A percentile compares a stretch with the other conserved stretches of the same genome.
Conservation (phyloP, 192 early-diverging fungal genomes). For the Haplosporangium gracile region DNA sequence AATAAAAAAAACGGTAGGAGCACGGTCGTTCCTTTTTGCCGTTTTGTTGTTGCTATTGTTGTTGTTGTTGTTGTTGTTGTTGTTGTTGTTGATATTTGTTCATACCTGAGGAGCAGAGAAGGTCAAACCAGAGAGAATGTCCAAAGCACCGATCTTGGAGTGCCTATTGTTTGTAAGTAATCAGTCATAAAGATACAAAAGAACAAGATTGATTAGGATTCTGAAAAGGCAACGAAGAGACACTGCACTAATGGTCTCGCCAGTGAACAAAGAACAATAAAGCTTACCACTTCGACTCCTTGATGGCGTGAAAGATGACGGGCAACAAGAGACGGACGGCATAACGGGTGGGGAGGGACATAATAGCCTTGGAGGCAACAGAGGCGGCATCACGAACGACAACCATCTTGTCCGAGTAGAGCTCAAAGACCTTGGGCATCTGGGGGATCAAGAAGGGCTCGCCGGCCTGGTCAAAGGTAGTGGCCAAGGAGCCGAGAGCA, state of each 20-base stretch:
- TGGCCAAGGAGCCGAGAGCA: slow-evolving; percentile 70
- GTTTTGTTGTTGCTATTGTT: not conserved
- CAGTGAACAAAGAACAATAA: slow-evolving; percentile 31
- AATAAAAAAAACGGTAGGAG: not conserved
- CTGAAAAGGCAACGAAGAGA: not conserved
- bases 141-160: slow-evolving; percentile 70
- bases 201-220: not conserved
- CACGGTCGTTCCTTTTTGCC: too few species aligned
- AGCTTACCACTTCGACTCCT: slow-evolving; percentile 57
- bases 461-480: slow-evolving; percentile 64
- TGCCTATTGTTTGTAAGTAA: slow-evolving; percentile 65
- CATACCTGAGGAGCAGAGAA: slow-evolving; percentile 57
- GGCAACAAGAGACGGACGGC: slow-evolving; percentile 59
- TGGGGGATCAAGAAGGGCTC: slow-evolving; percentile 78
- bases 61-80: too few species aligned
- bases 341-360: slow-evolving; percentile 59
- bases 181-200: not conserved
- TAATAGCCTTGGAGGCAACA: slow-evolving; percentile 60
- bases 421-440: slow-evolving; percentile 73
- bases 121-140: slow-evolving; percentile 60
- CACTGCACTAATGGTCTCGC: not conserved
- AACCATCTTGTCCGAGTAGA: slow-evolving; percentile 69
- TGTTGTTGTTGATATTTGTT: not conserved
- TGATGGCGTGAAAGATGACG: slow-evolving; percentile 70
- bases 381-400: slow-evolving; percentile 59